Base-by-base conservation (phyloP, 139 green algal genomes). In the Coelastrella sp. region DNA sequence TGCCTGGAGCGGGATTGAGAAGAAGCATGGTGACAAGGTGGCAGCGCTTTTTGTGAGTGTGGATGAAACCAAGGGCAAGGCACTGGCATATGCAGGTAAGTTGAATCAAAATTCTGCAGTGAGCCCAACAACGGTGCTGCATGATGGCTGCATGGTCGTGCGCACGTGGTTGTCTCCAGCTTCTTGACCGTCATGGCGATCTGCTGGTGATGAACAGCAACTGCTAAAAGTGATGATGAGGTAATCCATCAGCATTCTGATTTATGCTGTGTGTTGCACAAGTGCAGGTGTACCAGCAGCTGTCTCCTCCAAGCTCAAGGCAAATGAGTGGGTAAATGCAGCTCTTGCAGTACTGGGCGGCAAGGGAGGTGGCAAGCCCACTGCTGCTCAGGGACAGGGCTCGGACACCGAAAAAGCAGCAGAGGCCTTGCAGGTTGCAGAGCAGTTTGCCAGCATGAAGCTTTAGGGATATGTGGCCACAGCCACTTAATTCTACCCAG, bases 331-430 rank as follows among this genome's bases (percentile, higher is more conserved):
- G 96, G 91, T 98, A 20, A 93, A 90, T n/a, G 78, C 92, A 22
- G 90, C 94, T 70, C 93, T 98, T 25, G 78, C 68, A 4, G 87
- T 92, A 24, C 81, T 99, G 70, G 97, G 95, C 8, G 98, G 98
- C 84, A 99, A 99, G 94, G 98, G 98, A 63, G 98, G 98, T 85
- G 97, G 97, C 90, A 98, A 98, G 93, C 93, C 96, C 7, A 68
- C 92, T 22, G 66, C 82, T 22, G 96, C 96, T 19, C 97, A 98
- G 92, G 97, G 98, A 1, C 96, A 98, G 92, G 97, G 94, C 1
- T 81, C 92, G 8, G 91, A 94, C 8, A 76, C 94, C 15, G 93
- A 74, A 25, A 92, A 94, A 92, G 90, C 92, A 60, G 85, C 89
- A 0, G 93, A 92, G 19, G 93, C 91, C 4, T 9, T 94, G 4